phyloP scores from a whole-genome alignment of 2,329 filamentous ascomycete genomes.

The Oidium heveae region DNA sequence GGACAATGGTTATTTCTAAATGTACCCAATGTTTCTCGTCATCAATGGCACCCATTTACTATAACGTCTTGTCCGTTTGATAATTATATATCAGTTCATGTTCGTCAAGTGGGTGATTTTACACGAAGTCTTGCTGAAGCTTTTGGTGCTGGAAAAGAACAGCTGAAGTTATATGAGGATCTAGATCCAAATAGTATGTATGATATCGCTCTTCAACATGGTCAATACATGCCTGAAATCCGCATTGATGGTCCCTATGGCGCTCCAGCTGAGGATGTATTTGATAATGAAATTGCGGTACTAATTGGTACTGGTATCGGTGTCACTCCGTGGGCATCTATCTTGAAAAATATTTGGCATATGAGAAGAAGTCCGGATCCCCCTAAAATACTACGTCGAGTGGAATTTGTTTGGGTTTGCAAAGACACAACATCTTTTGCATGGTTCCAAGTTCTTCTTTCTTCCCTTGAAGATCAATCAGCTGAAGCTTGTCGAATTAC shows the following conservation, averaged over 20 bases:
- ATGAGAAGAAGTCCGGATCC: conserved; percentile 74
- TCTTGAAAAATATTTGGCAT: conserved; percentile 96
- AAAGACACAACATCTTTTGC: conserved; percentile 89
- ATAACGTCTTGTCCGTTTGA: conserved; percentile 97
- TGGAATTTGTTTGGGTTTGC: conserved; percentile 98
- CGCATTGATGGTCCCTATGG: conserved; percentile 91
- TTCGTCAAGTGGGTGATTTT: conserved; percentile 92
- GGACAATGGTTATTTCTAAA: conserved; percentile 97
- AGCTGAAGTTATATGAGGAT: conserved; percentile 71
- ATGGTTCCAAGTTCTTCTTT: conserved; percentile 91
- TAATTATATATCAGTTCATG: conserved; percentile 78
- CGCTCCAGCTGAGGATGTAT: conserved; percentile 90
- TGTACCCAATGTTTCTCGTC: conserved; percentile 61
- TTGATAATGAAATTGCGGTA: conserved; percentile 73
- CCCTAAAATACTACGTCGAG: conserved; percentile 65
- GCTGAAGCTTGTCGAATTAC: conserved; percentile 32
- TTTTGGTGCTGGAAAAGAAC: conserved; percentile 69
- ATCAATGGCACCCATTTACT: conserved; percentile 97
- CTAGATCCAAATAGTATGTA: conserved; percentile 93
- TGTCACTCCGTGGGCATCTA: conserved; percentile 66
- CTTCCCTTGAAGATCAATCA: conserved; percentile 72
- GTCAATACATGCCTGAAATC: conserved; percentile 71
- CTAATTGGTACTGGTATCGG: conserved; percentile 71
- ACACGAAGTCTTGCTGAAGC: conserved; percentile 84
- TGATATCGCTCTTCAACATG: conserved; percentile 83